These are phyloP conservation scores for Zygosaccharomyces kombuchaensis DNA, from an alignment of 805 yeast genomes.

Conservation along the genomic window DNA sequence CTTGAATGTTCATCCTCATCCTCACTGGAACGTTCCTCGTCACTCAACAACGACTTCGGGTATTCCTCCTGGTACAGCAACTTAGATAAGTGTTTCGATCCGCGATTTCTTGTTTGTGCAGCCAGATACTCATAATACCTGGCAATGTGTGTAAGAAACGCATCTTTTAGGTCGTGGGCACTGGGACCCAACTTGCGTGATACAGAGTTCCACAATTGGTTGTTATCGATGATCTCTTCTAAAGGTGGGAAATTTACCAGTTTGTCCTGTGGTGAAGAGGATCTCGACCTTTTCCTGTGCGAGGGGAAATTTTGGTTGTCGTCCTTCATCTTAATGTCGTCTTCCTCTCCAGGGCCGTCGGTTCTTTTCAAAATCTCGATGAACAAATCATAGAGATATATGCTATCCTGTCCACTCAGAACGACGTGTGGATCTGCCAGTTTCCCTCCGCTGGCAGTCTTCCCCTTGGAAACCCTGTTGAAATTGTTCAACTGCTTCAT, in stretches of 20 bases:
- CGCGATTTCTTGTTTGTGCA: slow-evolving; percentile 10
- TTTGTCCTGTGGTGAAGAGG: slow-evolving; percentile 9
- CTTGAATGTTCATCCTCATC: slow-evolving; percentile 13
- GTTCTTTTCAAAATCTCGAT: slow-evolving; percentile 32
- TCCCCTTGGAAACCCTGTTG: slow-evolving; percentile 30
- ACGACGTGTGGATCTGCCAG: slow-evolving; percentile 13
- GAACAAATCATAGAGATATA: slow-evolving; percentile 40
- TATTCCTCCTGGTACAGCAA: slow-evolving; percentile 24
- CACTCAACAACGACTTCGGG: slow-evolving; percentile 35
- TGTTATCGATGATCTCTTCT: slow-evolving; percentile 15
- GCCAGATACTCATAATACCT: slow-evolving; percentile 36
- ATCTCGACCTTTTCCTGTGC: slow-evolving; percentile 10
- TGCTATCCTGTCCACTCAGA: slow-evolving; percentile 9
- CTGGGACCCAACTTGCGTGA: slow-evolving; percentile 13
- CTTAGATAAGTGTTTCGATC: slow-evolving; percentile 17
- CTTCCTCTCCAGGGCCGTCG: slow-evolving; percentile 5
- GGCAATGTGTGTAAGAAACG: slow-evolving; percentile 29
- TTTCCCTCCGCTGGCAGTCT: slow-evolving; percentile 5
- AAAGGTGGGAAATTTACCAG: slow-evolving; percentile 6
- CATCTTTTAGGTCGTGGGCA: slow-evolving; percentile 10
- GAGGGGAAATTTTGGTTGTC: background rate
- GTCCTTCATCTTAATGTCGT: background rate
- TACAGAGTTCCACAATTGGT: slow-evolving; percentile 29
- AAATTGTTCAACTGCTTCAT: slow-evolving; percentile 57
- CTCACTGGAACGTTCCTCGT: slow-evolving; percentile 14